Base-by-base conservation (phyloP, 805 yeast species). In the Yarrowia yakushimensis region DNA sequence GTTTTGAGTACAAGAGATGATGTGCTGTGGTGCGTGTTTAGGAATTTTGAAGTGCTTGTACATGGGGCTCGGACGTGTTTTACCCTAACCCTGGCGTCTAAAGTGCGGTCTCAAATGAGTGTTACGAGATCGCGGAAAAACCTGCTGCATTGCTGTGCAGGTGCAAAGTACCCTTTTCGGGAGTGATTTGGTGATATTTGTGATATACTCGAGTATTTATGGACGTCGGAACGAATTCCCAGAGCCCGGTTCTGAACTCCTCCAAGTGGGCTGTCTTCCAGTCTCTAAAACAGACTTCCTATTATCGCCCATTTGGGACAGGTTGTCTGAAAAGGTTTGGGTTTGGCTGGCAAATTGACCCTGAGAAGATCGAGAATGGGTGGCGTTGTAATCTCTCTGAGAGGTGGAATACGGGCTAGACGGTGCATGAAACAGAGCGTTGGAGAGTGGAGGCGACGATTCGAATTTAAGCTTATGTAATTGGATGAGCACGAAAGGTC, bases 41-140 rank as follows among this genome's bases (percentile, higher is more conserved):
- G 27, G 39, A 15, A 30, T 27, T 23, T 13, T 18, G n/a, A n/a
- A 25, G 27, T 25, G 8, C 8, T 5, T 11, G 15, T 17, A 4
- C 11, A 10, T 7, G 39, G 17, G 9, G n/a, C 27, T 46, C 37
- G 39, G 55, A 48, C 55, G 55, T 48, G 55, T 31, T 45, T 22
- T 22, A 23, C 55, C 55, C 55, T 48, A 22, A 48, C 55, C 55
- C 55, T 48, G 55, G 39, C 37, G 55, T 30, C 52, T 10, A 45
- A 30, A 25, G 52, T 45, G 52, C 52, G n/a, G n/a, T n/a, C 33
- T 45, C 52, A 45, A 45, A 18, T 17, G 52, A 28, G 52, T 30
- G 52, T n/a, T 8, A 28, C 18, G 25, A 45, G 25, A 28, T 20
- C 12, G n/a, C 25, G 36, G 52, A 45, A 45, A 45, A 45, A 45